Evolutionary conservation across 2,329 filamentous ascomycete species (phyloP), one percentile per base, ranked within the genome.

Genomic region (Xylaria sp.): DNA sequence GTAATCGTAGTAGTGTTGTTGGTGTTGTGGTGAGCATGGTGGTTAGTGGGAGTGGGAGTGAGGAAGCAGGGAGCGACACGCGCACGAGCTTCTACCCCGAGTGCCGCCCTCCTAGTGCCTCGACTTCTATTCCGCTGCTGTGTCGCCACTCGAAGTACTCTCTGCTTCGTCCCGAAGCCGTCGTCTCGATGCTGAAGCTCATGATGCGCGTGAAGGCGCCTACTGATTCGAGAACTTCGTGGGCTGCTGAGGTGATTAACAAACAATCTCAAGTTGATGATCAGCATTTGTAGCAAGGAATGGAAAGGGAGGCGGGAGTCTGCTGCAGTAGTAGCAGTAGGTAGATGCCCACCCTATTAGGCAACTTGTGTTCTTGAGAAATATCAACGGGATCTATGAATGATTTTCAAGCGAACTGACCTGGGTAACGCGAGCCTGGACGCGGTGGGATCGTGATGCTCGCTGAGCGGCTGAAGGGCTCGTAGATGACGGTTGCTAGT

Each of bases 71-170:
- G 4, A 43, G n/a, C 46, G 66, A 33, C 62, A 81, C 52, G n/a
- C 82, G 76, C 39, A 83, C 76, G 7, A 85, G 78, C 75, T 84
- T 83, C 80, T 80, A 83, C 9, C 83, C 82, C 3, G 71, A 75
- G n/a, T 73, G 66, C 7, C 78, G 73, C 0, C 63, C 70, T 28
- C 75, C 77, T 2, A 83, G 74, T 5, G 69, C 70, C 48, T 72
- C 74, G 36, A 84, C 76, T 48, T 80, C 82, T 4, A 69, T 68
- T 51, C 80, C 80, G 41, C 73, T 73, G 67, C 79, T 80, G 67
- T 79, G 76, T 2, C 82, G 80, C 83, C 83, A 85, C 76, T 84
- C 80, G 70, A 83, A 85, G 20, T 69, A 57, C 72, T 84, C 83
- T n/a, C 54, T 49, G 63, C 71, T 20, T 20, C 46, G 46, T 3